Conservation (phyloP, 345 rosid genomes). For the Moricandia moricandioides region DNA sequence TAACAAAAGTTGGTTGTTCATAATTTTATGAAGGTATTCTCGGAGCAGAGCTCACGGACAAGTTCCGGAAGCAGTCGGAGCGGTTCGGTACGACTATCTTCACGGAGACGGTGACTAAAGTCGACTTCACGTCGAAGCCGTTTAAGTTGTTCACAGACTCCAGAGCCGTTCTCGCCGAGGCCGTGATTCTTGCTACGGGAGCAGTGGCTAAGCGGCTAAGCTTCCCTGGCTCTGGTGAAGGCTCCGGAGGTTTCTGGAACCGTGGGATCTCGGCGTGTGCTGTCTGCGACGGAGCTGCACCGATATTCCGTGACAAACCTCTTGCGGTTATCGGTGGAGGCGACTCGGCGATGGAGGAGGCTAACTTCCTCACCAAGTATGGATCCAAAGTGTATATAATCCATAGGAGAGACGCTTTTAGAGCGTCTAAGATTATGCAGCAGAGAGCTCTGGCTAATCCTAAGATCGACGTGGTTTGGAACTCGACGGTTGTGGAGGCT, state of each 20-base stretch:
- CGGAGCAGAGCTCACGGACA: conserved; percentile 65
- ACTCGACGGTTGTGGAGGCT: conserved; percentile 69
- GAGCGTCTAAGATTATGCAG: conserved; percentile 98
- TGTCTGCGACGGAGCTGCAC: conserved; percentile 98
- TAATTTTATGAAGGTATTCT: conserved; percentile 55
- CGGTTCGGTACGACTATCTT: conserved; percentile 78
- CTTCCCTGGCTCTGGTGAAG: conserved; percentile 69
- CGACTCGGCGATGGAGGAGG: conserved; percentile 98
- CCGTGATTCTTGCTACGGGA: conserved; percentile 81
- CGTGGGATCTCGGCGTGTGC: conserved; percentile 95
- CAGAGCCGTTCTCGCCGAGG: conserved; percentile 60
- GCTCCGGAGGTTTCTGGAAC: conserved; percentile 64
- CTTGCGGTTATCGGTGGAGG: conserved; percentile 94
- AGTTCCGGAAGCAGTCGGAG: conserved; percentile 66
- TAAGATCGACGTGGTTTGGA: conserved; percentile 82
- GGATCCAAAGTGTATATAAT: conserved; percentile 84
- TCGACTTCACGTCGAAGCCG: conserved; percentile 64
- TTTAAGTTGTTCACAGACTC: conserved; percentile 67
- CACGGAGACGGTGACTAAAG: conserved; percentile 78
- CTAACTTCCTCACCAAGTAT: conserved; percentile 76
- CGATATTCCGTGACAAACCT: conserved; percentile 71
- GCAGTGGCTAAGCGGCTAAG: conserved; percentile 75
- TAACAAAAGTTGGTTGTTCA: not conserved
- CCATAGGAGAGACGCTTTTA: conserved; percentile 77
- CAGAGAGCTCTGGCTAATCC: conserved; percentile 59